These are phyloP conservation scores for Avena insularis DNA, from an alignment of 176 grass and related monocot genomes.

Conservation along the genomic window DNA sequence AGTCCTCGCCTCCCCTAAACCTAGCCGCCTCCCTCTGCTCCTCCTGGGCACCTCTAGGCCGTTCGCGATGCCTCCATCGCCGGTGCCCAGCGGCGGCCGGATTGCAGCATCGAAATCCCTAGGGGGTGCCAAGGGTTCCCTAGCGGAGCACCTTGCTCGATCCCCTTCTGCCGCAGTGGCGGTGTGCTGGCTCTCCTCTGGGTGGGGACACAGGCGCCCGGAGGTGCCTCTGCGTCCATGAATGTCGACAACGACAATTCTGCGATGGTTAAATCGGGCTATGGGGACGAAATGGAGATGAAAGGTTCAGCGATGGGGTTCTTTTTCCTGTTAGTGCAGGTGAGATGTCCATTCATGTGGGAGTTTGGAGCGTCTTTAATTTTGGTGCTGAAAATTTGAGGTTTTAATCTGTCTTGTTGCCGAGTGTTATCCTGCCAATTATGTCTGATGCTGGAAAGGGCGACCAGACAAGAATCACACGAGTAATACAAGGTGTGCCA, in stretches of 20 bases:
- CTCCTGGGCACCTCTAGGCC: too few relatives aligned
- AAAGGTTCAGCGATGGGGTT: constrained; percentile 61
- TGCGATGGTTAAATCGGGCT: background rate
- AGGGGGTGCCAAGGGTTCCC: constrained; percentile 49
- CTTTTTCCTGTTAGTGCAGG: constrained; percentile 74
- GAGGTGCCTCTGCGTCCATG: constrained; percentile 26
- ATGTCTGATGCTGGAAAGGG: constrained; percentile 38
- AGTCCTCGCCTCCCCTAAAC: too few relatives aligned
- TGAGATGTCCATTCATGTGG: background rate
- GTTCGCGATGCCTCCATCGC: too few relatives aligned
- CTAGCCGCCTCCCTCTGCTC: too few relatives aligned
- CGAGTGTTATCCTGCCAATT: constrained; percentile 54
- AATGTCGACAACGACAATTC: constrained; percentile 13
- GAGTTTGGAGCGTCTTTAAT: background rate
- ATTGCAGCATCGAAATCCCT: too few relatives aligned
- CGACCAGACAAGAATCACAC: constrained; percentile 57
- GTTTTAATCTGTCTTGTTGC: constrained; percentile 35
- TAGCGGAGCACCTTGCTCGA: constrained; percentile 43
- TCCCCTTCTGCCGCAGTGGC: constrained; percentile 17
- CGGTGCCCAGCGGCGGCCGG: too few relatives aligned
- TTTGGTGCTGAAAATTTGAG: background rate
- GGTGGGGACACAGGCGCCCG: constrained; percentile 20
- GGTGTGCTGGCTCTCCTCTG: background rate
- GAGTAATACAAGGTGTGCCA: constrained; percentile 46
- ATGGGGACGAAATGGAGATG: constrained; percentile 45